Conservation (phyloP, 495 filamentous ascomycete species). For the Melanomma pulvis-pyrius region DNA sequence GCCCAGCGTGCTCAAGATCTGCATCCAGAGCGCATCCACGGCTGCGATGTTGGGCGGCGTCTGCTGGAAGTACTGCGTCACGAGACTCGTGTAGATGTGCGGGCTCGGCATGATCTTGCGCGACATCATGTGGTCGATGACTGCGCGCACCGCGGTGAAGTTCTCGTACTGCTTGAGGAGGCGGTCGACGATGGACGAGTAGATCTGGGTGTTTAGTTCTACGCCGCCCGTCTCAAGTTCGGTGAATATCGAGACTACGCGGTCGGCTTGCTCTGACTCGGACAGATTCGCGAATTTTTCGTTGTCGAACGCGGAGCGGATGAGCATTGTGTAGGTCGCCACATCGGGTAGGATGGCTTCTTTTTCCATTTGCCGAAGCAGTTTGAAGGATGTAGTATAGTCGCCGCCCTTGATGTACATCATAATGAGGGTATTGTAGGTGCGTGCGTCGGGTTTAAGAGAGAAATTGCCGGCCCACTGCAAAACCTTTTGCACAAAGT, state of each 20-base stretch:
- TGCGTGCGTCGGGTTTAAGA: conserved; percentile 62
- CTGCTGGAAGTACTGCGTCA: conserved; percentile 65
- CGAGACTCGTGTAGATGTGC: conserved; percentile 70
- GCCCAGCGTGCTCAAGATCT: conserved; percentile 46
- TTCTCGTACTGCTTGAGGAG: conserved; percentile 55
- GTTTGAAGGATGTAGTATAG: conserved; percentile 42
- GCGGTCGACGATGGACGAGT: conserved; percentile 64
- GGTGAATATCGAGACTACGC: conserved; percentile 51
- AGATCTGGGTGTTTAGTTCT: conserved; percentile 58
- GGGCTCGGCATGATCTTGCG: conserved; percentile 55
- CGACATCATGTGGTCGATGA: conserved; percentile 62
- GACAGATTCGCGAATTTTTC: conserved; percentile 33
- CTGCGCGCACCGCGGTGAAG: conserved; percentile 55
- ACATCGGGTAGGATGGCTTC: conserved; percentile 53
- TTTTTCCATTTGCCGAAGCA: conserved; percentile 55
- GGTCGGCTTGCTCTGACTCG: conserved; percentile 43
- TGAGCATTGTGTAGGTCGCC: conserved; percentile 58
- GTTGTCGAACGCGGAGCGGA: conserved; percentile 53
- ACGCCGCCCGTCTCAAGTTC: conserved; percentile 59
- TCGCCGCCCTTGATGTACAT: conserved; percentile 54
- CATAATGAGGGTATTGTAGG: conserved; percentile 70
- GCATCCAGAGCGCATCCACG: conserved; percentile 57
- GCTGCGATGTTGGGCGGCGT: conserved; percentile 60
- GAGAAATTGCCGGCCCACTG: conserved; percentile 59
- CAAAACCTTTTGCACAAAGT: conserved; percentile 53